Evolutionary conservation across 2,329 filamentous ascomycete species (phyloP).

Genomic region (Fusarium circinatum): DNA sequence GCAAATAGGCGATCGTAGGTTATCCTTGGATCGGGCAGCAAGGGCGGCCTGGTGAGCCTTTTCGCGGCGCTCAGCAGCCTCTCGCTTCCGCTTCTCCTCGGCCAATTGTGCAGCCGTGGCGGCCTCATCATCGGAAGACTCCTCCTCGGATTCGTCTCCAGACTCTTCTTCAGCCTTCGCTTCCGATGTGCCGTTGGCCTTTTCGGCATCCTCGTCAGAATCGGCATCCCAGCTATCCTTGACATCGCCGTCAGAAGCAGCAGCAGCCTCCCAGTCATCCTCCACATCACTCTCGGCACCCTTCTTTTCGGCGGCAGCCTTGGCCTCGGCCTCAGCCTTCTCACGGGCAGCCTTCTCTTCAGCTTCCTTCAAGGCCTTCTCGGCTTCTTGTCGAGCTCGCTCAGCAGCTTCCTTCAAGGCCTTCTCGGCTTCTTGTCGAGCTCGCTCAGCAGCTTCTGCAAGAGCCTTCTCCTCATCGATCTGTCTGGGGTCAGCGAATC

Average conservation of each 20-base stretch:
- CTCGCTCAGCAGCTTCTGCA: slow-evolving; percentile 81
- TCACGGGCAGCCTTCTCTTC: slow-evolving; percentile 68
- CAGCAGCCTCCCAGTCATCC: slow-evolving; percentile 90
- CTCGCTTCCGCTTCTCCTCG: slow-evolving; percentile 82
- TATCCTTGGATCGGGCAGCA: slow-evolving; percentile 90
- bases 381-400: slow-evolving; percentile 74
- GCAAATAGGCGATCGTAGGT: slow-evolving; percentile 97
- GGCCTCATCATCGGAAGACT: slow-evolving; percentile 76
- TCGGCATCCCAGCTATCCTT: slow-evolving; percentile 97
- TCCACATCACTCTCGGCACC: slow-evolving; percentile 70
- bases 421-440: slow-evolving; percentile 73
- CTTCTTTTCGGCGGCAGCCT: slow-evolving; percentile 64
- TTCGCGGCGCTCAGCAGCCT: slow-evolving; percentile 87
- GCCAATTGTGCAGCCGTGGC: slow-evolving; percentile 77
- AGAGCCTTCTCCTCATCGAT: slow-evolving; percentile 82
- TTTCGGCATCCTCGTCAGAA: slow-evolving; percentile 72
- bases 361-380: slow-evolving; percentile 70
- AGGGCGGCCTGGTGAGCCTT: slow-evolving; percentile 92
- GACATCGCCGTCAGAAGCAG: slow-evolving; percentile 79
- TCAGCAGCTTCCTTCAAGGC: slow-evolving; percentile 79
- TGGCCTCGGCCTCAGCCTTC: slow-evolving; percentile 66
- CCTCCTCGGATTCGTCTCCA: slow-evolving; percentile 70
- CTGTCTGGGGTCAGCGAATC: slow-evolving; percentile 48
- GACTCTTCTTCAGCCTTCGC: slow-evolving; percentile 43
- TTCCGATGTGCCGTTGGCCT: slow-evolving; percentile 63